Conservation (phyloP, 2,329 filamentous ascomycete species). For the Penicillium sp. region DNA sequence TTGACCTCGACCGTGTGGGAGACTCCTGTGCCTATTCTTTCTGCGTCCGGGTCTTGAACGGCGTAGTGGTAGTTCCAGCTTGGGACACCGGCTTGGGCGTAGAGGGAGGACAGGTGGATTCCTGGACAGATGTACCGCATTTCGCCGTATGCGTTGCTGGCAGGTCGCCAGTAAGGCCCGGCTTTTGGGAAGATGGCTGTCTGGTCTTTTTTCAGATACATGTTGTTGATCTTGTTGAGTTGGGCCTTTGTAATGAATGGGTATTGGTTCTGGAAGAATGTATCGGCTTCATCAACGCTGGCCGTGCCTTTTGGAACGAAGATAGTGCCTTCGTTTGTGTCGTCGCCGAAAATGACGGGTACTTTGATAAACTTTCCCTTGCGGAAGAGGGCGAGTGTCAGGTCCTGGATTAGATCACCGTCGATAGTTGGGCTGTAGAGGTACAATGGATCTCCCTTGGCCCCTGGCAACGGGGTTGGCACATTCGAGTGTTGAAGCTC, state of each 20-base stretch:
- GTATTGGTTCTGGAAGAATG: slow-evolving; percentile 55
- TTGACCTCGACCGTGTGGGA: slow-evolving; percentile 61
- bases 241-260: slow-evolving; percentile 50
- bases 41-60: slow-evolving; percentile 54
- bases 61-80: slow-evolving; percentile 67
- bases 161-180: slow-evolving; percentile 55
- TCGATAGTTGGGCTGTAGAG: slow-evolving; percentile 51
- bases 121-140: slow-evolving; percentile 61
- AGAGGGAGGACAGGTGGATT: slow-evolving; percentile 48
- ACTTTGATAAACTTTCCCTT: slow-evolving; percentile 48
- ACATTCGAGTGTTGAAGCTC: slow-evolving; percentile 45
- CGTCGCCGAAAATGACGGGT: slow-evolving; percentile 53
- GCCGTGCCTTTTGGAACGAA: slow-evolving; percentile 51
- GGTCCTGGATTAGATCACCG: slow-evolving; percentile 46
- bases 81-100: slow-evolving; percentile 26
- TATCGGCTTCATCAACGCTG: slow-evolving; percentile 46
- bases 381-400: slow-evolving; percentile 47
- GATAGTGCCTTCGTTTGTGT: slow-evolving; percentile 60
- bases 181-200: slow-evolving; percentile 43
- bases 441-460: slow-evolving; percentile 42
- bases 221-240: slow-evolving; percentile 47
- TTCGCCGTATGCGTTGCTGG: slow-evolving; percentile 57
- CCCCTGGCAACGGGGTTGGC: slow-evolving; percentile 44
- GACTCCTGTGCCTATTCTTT: slow-evolving; percentile 55
- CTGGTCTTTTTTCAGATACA: slow-evolving; percentile 51